Evolutionary conservation across 495 filamentous ascomycete genomes (phyloP), one percentile per base, ranked within the genome.

Genomic region (Penicillium salamii): DNA sequence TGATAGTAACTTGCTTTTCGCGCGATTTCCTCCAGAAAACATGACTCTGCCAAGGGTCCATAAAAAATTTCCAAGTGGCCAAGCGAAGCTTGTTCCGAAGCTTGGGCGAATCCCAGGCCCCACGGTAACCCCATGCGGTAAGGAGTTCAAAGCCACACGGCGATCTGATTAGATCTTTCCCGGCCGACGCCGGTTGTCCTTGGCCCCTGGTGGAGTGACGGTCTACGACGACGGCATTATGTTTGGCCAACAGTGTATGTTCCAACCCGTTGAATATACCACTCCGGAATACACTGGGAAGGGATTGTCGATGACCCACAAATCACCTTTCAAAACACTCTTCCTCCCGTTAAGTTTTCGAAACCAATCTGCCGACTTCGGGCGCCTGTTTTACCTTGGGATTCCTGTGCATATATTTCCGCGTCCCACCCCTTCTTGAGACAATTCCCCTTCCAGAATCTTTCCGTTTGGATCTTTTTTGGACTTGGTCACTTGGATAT

Each of bases 151-250:
- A 37, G 32, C 37, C 36, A 46, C 42, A 20, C 14, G 34, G 29
- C 12, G 43, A 53, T 53, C 50, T 53, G 50, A 53, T 53, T 53
- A 53, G 50, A 53, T 48, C 50, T 46, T 33, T 8, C 14, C 37
- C 42, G n/a, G 24, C 26, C 21, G 49, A 45, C 15, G 34, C 42
- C 35, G 40, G 32, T 35, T 33, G 24, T 52, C 21, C 2, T 20
- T 33, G 42, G 7, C 19, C 12, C 14, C 26, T 14, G 6, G 50
- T 52, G 50, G 50, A 41, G 24, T 18, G 7, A 32, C 13, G 46
- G 35, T 13, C 44, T 33, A 46, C 46, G 18, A 1, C 7, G 4
- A 12, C 12, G 7, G 17, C n/a, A 39, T 31, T 33, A 48, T 46
- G 43, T 29, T 28, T 44, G 38, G 39, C 17, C 48, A 24, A 29